These are phyloP conservation scores for Breviolum minutum DNA, from an alignment of 73 alveolate species.

Conservation along the genomic window DNA sequence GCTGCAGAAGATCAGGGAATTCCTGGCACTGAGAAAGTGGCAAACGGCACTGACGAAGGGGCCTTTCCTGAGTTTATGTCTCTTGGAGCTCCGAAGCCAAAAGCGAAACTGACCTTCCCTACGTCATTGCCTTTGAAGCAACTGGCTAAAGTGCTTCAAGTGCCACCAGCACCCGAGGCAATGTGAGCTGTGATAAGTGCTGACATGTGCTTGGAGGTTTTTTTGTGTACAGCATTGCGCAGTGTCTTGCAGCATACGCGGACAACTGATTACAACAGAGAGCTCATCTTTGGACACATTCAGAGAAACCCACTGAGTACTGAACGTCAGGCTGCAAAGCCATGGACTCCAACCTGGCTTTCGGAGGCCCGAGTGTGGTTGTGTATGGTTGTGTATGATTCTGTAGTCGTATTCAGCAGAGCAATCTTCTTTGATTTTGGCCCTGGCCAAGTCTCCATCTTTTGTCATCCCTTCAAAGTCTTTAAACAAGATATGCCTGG, in stretches of 20 bases:
- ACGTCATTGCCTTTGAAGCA: slow-evolving; percentile 36
- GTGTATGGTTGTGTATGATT: too few relatives aligned
- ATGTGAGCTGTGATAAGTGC: neutral
- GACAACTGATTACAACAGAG: neutral
- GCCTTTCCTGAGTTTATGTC: slow-evolving; percentile 41
- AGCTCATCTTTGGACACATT: neutral
- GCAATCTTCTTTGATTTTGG: neutral
- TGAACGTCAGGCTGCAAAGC: neutral
- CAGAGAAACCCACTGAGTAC: neutral
- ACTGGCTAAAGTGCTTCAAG: slow-evolving; percentile 54
- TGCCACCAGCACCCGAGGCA: slow-evolving; percentile 48
- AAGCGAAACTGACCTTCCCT: slow-evolving; percentile 24
- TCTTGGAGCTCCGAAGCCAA: slow-evolving; percentile 22
- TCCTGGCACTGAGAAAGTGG: neutral
- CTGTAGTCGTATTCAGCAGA: neutral
- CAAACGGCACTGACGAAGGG: neutral
- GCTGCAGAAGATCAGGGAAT: neutral
- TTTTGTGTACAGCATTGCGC: neutral
- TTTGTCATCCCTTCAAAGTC: neutral
- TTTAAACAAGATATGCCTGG: neutral
- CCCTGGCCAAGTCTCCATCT: neutral
- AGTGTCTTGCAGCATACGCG: neutral
- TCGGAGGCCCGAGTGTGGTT: neutral
- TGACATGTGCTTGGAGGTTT: neutral
- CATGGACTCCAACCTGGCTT: slow-evolving; percentile 75